Percentiles rank a stretch among this genome's conserved stretches.
phyloP scores from a whole-genome alignment of 768 basidiomycete species.

The Mycena haematopus region DNA sequence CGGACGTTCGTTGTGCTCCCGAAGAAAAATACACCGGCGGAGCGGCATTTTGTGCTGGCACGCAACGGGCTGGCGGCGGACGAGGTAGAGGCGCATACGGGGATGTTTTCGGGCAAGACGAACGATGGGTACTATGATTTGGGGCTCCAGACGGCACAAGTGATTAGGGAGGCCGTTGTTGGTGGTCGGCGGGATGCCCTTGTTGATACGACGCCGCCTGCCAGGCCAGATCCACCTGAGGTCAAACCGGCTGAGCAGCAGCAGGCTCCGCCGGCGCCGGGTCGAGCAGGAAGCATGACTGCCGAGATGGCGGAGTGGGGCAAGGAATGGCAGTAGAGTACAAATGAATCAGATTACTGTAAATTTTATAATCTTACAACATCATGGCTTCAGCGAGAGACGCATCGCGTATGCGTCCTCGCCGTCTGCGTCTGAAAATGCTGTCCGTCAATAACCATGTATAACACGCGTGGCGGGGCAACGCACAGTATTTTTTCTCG shows the following conservation, averaged over 20 bases:
- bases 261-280: too few species aligned
- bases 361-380: neutral
- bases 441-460: too few species aligned
- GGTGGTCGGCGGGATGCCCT: conserved; percentile 33
- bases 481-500: conserved; percentile 90
- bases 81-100: conserved; percentile 85
- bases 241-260: neutral
- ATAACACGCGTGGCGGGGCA: neutral
- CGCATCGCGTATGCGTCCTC: conserved; percentile 96
- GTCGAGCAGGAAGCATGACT: too few species aligned
- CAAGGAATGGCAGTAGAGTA: conserved; percentile 20
- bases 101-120: conserved; percentile 81
- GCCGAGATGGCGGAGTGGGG: conserved; percentile 16
- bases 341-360: too few species aligned
- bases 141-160: conserved; percentile 68
- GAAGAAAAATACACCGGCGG: conserved; percentile 51
- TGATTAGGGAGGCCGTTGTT: conserved; percentile 64
- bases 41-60: conserved; percentile 64
- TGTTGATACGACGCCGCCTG: neutral
- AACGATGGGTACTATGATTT: conserved; percentile 94
- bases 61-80: conserved; percentile 72
- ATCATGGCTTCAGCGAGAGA: conserved; percentile 55
- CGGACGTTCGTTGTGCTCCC: conserved; percentile 87
- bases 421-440: conserved; percentile 92
- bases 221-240: neutral